Evolutionary conservation across 768 basidiomycete genomes (phyloP).

Genomic region (Psilocybe cubensis): DNA sequence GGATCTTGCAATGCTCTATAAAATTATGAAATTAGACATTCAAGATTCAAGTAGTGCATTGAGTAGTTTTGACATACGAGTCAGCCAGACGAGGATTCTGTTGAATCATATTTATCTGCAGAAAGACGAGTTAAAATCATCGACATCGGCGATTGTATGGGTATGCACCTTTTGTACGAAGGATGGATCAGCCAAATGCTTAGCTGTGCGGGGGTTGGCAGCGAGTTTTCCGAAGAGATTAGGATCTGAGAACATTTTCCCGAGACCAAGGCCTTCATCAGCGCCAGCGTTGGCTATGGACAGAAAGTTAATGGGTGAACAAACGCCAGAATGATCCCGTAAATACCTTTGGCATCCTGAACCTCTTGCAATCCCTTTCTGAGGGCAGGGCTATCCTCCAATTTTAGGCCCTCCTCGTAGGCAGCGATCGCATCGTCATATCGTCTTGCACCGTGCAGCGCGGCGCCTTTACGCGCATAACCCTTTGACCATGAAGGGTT

Average conservation of each 20-base stretch:
- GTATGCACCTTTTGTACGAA: constrained; percentile 71
- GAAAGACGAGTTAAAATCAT: background rate
- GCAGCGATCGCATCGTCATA: constrained; percentile 85
- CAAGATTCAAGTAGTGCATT: background rate
- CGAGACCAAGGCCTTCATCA: constrained; percentile 62
- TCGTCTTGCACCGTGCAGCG: constrained; percentile 79
- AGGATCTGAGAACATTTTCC: constrained; percentile 83
- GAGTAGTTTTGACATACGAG: constrained; percentile 37
- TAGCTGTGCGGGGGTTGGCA: constrained; percentile 82
- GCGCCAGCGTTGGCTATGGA: constrained; percentile 38
- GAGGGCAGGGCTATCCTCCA: constrained; percentile 82
- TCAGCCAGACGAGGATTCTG: constrained; percentile 69
- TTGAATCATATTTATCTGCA: constrained; percentile 68
- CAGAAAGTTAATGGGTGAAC: constrained; percentile 14
- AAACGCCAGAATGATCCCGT: background rate
- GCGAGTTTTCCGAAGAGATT: constrained; percentile 84
- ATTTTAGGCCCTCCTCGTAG: constrained; percentile 80
- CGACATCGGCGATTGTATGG: background rate
- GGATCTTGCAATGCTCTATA: constrained; percentile 73
- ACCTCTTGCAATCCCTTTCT: constrained; percentile 91
- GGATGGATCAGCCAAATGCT: constrained; percentile 80
- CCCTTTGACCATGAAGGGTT: constrained; percentile 90
- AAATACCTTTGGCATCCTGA: constrained; percentile 75
- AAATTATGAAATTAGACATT: constrained; percentile 3
- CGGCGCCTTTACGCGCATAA: constrained; percentile 90